Evolutionary conservation across 306 rosid genomes (phyloP), one percentile per base, ranked within the genome.

Genomic region (Vigna hirtella): DNA sequence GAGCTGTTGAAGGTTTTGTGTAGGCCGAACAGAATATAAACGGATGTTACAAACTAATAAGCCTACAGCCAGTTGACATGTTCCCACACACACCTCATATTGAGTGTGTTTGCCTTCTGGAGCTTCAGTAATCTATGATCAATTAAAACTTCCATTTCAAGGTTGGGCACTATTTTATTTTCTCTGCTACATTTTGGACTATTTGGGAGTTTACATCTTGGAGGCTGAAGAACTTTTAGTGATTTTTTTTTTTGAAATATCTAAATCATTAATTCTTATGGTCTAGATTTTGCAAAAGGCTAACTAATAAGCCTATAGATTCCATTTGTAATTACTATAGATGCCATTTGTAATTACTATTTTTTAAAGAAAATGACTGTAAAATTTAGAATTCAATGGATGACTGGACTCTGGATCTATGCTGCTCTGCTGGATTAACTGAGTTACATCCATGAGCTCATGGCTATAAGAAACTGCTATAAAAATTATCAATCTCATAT

Each of bases 21-120:
- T 89, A 95, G 98, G 49, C 42, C 9, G 97, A 92, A 83, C 56
- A 87, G 83, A 88, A 86, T 84, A 80, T 92, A 43, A n/a, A 86
- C 83, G 98, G 98, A 38, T 90, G 93, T 85, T 95, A 95, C 90
- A 88, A 85, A 80, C 81, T 95, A 59, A 86, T 77, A 85, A 77
- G 97, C 77, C 34, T 95, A 49, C 98, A 91, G 73, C 92, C 98
- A 1, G 97, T 95, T n/a, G 98, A 95, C 86, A 95, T 95, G 98
- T 95, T 95, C 84, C 98, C 98, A 5, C 98, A 92, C 90, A 92
- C 98, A 66, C 98, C 97, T 77, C 98, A 95, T 82, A 89, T 91
- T 50, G 98, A 95, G 85, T 92, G 98, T 75, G 93, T 95, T 32
- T 92, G 96, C 88, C 84, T 89, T 42, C 83, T 92, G 83, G 98